These are phyloP conservation scores for Pythium diclinum DNA, from an alignment of 352 stramenopile genomes.

Conservation along the genomic window DNA sequence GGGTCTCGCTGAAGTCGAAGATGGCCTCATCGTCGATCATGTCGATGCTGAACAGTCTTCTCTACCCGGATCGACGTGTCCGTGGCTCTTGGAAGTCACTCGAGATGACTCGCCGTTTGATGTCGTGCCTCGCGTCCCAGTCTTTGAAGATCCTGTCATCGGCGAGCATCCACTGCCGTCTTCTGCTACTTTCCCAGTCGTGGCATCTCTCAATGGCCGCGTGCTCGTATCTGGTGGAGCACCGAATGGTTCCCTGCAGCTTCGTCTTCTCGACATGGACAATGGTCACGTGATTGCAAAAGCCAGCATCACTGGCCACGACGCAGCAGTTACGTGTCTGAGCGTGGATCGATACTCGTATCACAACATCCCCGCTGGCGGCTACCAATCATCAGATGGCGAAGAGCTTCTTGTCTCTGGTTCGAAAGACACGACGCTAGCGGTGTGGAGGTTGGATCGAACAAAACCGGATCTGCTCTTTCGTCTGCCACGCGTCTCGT, in stretches of 20 bases:
- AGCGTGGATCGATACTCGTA: constrained; percentile 63
- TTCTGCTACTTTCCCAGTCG: constrained; percentile 47
- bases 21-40: not conserved
- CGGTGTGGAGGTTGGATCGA: constrained; percentile 69
- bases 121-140: constrained; percentile 71
- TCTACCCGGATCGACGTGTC: constrained; percentile 29
- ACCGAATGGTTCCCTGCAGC: constrained; percentile 66
- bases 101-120: constrained; percentile 79
- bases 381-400: constrained; percentile 42
- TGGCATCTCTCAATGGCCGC: constrained; percentile 67
- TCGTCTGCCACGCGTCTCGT: constrained; percentile 63
- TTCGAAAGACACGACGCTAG: constrained; percentile 60
- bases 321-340: constrained; percentile 65
- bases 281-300: constrained; percentile 81
- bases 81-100: constrained; percentile 66
- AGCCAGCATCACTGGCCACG: constrained; percentile 75
- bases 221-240: constrained; percentile 71
- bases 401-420: constrained; percentile 77
- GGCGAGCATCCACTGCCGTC: not conserved
- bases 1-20: not conserved
- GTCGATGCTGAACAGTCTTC: constrained; percentile 1
- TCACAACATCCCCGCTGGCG: constrained; percentile 24
- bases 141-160: constrained; percentile 49
- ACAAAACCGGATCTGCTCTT: constrained; percentile 75
- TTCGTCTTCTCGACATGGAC: constrained; percentile 75